Percentiles rank a stretch among this genome's conserved stretches.
phyloP scores from a whole-genome alignment of 208 protist genomes.

The Entamoeba dispar region DNA sequence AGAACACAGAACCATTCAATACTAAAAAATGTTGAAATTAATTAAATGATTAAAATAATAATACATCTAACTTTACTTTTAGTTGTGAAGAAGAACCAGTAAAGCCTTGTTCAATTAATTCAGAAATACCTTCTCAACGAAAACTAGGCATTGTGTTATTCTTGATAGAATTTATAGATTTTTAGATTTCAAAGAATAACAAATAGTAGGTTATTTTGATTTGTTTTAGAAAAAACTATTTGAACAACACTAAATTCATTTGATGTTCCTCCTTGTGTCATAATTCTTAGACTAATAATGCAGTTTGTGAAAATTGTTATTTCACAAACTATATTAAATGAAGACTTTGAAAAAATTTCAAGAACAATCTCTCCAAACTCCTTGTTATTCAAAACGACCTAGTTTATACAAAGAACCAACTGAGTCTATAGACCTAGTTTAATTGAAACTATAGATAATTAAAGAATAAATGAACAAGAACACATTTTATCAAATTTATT shows the following conservation, averaged over 20 bases:
- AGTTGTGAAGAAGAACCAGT: neutral
- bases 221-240: neutral
- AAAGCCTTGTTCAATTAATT: neutral
- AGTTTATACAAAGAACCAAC: too few species aligned
- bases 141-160: neutral
- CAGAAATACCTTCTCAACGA: neutral
- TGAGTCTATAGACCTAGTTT: too few species aligned
- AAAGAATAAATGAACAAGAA: too few species aligned
- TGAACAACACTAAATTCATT: neutral
- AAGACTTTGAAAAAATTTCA: too few species aligned
- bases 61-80: neutral
- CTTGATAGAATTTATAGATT: neutral
- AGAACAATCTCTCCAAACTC: too few species aligned
- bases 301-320: neutral
- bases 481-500: too few species aligned
- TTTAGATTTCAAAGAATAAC: neutral
- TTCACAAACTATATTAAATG: too few species aligned
- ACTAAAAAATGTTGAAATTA: neutral
- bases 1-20: neutral
- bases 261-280: neutral
- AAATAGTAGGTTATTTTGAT: neutral
- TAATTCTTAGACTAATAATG: neutral
- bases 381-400: too few species aligned
- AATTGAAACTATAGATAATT: too few species aligned
- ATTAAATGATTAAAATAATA: neutral